Evolutionary conservation across 73 alveolate genomes (phyloP).

Genomic region (Paramecium pentaurelia): DNA sequence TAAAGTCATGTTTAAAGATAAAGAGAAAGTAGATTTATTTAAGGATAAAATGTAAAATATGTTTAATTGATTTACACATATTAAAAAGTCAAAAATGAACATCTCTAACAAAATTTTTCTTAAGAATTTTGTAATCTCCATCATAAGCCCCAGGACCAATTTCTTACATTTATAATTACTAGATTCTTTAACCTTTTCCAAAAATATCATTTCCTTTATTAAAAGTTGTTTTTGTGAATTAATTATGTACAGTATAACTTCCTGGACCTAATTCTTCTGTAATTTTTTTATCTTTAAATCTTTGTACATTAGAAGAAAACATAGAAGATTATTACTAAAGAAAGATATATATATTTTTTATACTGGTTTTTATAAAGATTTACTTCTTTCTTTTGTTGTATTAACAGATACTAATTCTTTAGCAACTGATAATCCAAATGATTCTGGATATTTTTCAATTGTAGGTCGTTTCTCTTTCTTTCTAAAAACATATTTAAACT

Average conservation of each 20-base stretch:
- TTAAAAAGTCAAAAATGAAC: constrained; percentile 43
- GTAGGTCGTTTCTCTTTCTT: background rate
- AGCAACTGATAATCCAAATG: constrained; percentile 11
- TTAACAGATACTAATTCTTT: background rate
- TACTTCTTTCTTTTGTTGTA: constrained; percentile 14
- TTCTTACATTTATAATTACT: background rate
- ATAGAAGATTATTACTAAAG: background rate
- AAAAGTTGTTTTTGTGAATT: background rate
- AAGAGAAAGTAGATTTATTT: background rate
- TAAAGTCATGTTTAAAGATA: background rate
- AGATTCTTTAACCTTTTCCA: background rate
- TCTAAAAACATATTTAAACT: background rate
- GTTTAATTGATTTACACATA: background rate
- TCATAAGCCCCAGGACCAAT: constrained; percentile 42
- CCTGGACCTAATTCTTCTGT: constrained; percentile 42
- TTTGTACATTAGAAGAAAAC: background rate
- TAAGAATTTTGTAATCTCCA: background rate
- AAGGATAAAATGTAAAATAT: background rate
- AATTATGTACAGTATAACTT: background rate
- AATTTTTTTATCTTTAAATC: constrained; percentile 6
- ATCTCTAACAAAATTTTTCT: constrained; percentile 19
- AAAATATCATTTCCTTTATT: background rate
- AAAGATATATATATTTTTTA: background rate
- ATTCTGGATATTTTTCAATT: background rate
- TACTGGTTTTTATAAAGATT: background rate